phyloP scores from a whole-genome alignment of 202 grass and related monocot genomes.

The Musa balbisiana region DNA sequence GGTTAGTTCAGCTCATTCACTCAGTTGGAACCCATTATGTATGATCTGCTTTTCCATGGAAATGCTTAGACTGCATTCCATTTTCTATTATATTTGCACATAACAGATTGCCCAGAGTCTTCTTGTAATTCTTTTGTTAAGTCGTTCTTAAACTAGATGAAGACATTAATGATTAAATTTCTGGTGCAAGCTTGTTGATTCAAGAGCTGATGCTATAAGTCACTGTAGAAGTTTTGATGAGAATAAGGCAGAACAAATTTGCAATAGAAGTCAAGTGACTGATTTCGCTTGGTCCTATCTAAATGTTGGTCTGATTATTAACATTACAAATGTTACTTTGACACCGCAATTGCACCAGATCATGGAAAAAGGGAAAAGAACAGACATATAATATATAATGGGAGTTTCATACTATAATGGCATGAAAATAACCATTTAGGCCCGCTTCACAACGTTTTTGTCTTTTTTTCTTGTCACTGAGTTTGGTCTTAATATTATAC shows the following conservation, averaged over 20 bases:
- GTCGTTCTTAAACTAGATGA: neutral
- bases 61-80: neutral
- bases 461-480: no score
- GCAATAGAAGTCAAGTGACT: neutral
- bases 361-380: no score
- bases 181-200: neutral
- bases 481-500: no score
- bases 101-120: neutral
- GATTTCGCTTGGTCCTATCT: neutral
- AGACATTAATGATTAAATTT: neutral
- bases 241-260: neutral
- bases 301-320: no score
- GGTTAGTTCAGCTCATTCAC: slow-evolving; percentile 36
- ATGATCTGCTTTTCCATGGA: neutral
- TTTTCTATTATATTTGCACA: neutral
- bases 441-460: no score
- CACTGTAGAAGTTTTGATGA: neutral
- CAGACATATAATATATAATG: no score
- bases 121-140: neutral
- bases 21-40: neutral
- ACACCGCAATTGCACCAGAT: no score
- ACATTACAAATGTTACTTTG: no score
- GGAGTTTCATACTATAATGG: no score
- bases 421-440: no score
- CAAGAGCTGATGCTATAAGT: neutral